Base-by-base conservation (phyloP, 2,329 filamentous ascomycete species). In the Colletotrichum filicis region DNA sequence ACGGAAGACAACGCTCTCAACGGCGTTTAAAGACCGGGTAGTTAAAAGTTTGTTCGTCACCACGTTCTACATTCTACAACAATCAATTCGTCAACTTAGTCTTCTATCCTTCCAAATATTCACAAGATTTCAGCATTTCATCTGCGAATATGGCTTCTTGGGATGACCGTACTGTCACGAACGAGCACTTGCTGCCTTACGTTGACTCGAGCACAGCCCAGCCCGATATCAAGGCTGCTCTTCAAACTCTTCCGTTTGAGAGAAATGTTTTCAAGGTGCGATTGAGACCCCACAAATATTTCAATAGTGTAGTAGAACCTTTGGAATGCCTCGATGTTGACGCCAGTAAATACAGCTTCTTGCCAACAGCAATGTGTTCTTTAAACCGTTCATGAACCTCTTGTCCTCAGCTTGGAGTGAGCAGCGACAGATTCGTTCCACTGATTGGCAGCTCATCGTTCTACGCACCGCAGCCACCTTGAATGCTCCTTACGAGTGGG, bases 401-500 rank as follows among this genome's bases (percentile, higher is more conserved):
- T 62, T 66, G 35, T 64, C 42, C 35, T 70, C 28, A 55, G 68
- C 62, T 57, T 74, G 60, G 71, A 67, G 63, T 14, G 64, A 55
- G n/a, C 60, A 58, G 16, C 74, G 75, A 24, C 74, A 61, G 42
- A 61, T 76, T n/a, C 74, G 66, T 19, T 68, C 73, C 22, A 66
- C 72, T 1, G 74, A 76, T 14, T 75, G 76, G 76, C 76, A 78
- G 61, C 74, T 77, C 35, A 65, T 75, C 26, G 76, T 78, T 12
- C 75, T 78, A 11, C 76, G 76, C 63, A 76, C 73, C 22, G 76
- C 76, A 22, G 75, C 75, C 19, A 74, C 71, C 4, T 71, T 78
- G 7, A 69, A 76, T 37, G 76, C 76, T 37, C 70, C 72, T 24
- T 78, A 78, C 64, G 76, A 77, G 24, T 77, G 73, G 71, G 76